Conservation (phyloP, 176 grass and related monocot species). For the Avena sativa region DNA sequence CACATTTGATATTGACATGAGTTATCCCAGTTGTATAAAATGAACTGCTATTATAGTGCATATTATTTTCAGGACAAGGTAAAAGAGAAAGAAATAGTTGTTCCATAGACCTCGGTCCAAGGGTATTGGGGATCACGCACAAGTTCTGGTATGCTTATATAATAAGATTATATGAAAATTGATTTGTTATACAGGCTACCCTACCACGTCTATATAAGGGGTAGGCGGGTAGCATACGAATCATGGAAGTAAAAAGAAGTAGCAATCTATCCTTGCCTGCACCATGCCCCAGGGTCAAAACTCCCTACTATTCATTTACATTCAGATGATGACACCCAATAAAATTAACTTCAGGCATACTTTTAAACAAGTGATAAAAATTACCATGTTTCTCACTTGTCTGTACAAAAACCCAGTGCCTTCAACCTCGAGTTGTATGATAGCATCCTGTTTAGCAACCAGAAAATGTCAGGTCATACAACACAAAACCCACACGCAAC, state of each 20-base stretch:
- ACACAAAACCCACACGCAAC: background rate
- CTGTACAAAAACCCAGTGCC: conserved; percentile 93
- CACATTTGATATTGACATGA: background rate
- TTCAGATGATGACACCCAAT: conserved; percentile 10
- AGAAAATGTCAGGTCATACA: conserved; percentile 40
- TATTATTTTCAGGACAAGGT: background rate
- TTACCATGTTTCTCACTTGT: conserved; percentile 99
- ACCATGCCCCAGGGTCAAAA: background rate
- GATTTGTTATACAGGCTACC: background rate
- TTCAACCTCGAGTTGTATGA: conserved; percentile 94
- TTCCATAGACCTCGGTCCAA: background rate
- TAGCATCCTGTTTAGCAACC: conserved; percentile 59
- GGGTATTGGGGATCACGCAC: conserved; percentile 9
- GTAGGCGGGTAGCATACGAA: background rate
- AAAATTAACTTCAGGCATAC: conserved; percentile 4
- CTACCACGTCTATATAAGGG: background rate
- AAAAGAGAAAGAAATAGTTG: background rate
- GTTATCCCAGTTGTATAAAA: conserved; percentile 8
- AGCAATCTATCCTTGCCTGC: background rate
- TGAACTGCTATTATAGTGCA: background rate
- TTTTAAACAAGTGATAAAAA: conserved; percentile 33
- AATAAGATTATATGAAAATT: conserved; percentile 26
- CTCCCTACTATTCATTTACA: background rate
- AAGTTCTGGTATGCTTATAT: background rate
- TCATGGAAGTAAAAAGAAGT: conserved; percentile 3